These are phyloP conservation scores for Exophiala sideris DNA, from an alignment of 2,329 filamentous ascomycete genomes.

Conservation along the genomic window DNA sequence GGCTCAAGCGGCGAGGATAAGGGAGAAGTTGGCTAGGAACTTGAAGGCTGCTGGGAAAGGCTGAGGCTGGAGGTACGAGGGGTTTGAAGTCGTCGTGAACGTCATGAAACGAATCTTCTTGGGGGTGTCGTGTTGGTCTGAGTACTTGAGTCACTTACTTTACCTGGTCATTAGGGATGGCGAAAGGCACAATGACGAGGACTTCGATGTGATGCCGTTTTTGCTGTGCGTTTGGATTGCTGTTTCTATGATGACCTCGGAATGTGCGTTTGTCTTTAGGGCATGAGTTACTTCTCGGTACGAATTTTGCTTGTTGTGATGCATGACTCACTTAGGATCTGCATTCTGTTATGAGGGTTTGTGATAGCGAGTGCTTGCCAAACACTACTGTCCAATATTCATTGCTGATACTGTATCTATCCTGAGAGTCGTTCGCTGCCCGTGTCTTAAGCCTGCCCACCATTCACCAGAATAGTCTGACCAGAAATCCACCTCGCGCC, in stretches of 20 bases:
- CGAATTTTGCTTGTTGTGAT: too few relatives aligned
- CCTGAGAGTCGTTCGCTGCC: neutral
- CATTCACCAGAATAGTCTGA: slow-evolving; percentile 48
- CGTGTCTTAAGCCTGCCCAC: slow-evolving; percentile 30
- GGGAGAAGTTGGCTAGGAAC: slow-evolving; percentile 3
- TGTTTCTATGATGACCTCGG: too few relatives aligned
- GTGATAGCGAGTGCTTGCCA: neutral
- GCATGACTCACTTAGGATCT: too few relatives aligned
- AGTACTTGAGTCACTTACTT: neutral
- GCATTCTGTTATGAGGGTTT: too few relatives aligned
- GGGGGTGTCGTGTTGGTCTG: neutral
- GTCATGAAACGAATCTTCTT: neutral
- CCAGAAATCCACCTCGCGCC: slow-evolving; percentile 46
- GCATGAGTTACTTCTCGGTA: too few relatives aligned
- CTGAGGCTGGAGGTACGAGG: neutral
- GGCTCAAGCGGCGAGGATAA: slow-evolving; percentile 13
- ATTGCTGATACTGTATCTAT: neutral
- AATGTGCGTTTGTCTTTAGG: too few relatives aligned
- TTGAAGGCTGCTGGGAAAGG: neutral
- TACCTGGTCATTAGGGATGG: too few relatives aligned
- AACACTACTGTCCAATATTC: neutral
- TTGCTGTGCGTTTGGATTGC: too few relatives aligned
- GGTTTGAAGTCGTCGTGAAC: neutral
- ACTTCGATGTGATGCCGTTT: too few relatives aligned
- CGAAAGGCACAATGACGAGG: too few relatives aligned